phyloP scores from a whole-genome alignment of 176 grass and related monocot genomes.

The Carex scoparia region DNA sequence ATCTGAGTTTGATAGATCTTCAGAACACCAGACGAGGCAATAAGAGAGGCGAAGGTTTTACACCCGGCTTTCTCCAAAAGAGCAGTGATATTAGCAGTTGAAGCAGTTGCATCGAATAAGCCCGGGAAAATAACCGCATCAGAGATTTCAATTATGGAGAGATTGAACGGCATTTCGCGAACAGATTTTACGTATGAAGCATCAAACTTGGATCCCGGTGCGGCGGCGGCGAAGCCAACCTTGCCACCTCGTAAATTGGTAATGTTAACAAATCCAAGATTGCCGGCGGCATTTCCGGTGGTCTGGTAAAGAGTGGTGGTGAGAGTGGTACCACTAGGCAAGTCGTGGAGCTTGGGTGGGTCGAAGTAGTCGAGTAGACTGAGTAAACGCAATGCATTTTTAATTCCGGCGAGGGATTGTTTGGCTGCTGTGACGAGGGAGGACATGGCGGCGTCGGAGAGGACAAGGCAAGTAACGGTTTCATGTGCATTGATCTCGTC shows the following conservation, averaged over 20 bases:
- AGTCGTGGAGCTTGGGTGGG: constrained; percentile 57
- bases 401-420: constrained; percentile 56
- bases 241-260: constrained; percentile 46
- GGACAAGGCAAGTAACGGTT: constrained; percentile 66
- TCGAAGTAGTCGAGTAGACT: constrained; percentile 92
- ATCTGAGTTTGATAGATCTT: constrained; percentile 66
- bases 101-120: constrained; percentile 44
- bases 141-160: constrained; percentile 60
- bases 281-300: constrained; percentile 47
- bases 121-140: constrained; percentile 67
- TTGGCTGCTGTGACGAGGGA: constrained; percentile 50
- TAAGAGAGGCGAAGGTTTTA: constrained; percentile 67
- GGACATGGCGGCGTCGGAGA: constrained; percentile 57
- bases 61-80: constrained; percentile 85
- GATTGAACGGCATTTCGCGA: constrained; percentile 52
- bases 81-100: constrained; percentile 43
- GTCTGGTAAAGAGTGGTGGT: constrained; percentile 83
- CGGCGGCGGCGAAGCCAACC: constrained; percentile 56
- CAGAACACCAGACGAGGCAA: constrained; percentile 54
- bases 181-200: constrained; percentile 63
- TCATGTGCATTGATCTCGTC: constrained; percentile 89
- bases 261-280: constrained; percentile 63
- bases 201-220: constrained; percentile 45
- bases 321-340: constrained; percentile 39
- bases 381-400: constrained; percentile 78